Base-by-base conservation (phyloP, 345 rosid genomes). In the rapeseed (Brassica napus) region DNA sequence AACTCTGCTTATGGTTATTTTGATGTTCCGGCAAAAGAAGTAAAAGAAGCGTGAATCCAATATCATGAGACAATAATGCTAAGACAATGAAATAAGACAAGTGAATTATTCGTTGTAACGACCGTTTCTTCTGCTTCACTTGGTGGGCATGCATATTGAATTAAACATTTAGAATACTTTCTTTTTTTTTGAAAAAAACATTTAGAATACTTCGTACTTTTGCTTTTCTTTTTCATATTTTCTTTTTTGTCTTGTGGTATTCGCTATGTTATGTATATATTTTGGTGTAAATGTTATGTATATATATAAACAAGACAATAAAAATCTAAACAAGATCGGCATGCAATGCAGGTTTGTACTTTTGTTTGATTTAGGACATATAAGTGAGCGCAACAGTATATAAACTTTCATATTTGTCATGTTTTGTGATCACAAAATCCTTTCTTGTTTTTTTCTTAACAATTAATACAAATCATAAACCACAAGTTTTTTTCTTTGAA, bases 271-370 rank as follows among this genome's bases (percentile, higher is more conserved):
- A 18, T 39, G 42, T 66, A 47, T 28, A 28, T 28, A 28, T 28
- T 28, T 28, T 28, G 31, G 31, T 28, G 31, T 28, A 28, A 28
- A 28, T 28, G 31, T 28, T 28, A 28, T 28, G 31, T 66, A 47
- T 35, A 3, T 37, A 55, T 37, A 73, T 58, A 67, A 66, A 67
- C 72, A 75, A 75, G 73, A 75, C 73, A 68, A 37, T 75, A 16
- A 28, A 68, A 58, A 76, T 10, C 32, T 26, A 75, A 59, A 39
- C 67, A 67, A 39, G 67, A 58, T 68, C 60, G 79, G 47, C 79
- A 42, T 76, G 73, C 79, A 68, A 68, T 58, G 63, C 63, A 23
- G 63, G 14, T 58, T 58, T 54, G 60, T 54, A 23, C 24, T 54
- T 54, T 16, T 54, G 60, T 54, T 16, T 54, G 60, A 54, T 54